These are phyloP conservation scores for Pseudocercospora pini-densiflorae DNA, from an alignment of 2,329 filamentous ascomycete genomes.

Conservation along the genomic window DNA sequence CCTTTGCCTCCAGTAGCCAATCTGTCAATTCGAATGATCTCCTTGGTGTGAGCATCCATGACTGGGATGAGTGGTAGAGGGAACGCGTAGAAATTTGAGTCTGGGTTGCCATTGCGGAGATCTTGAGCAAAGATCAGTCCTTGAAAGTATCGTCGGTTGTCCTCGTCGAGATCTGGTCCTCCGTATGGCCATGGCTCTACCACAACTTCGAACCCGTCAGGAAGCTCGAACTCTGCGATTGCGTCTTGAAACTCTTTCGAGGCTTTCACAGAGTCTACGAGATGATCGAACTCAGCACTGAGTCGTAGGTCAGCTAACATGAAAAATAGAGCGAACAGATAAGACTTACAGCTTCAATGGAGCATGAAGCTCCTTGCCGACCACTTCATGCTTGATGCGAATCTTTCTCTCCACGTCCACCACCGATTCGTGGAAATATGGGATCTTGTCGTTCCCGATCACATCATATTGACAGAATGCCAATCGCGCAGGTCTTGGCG, in stretches of 20 bases:
- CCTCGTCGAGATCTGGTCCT: conserved; percentile 36
- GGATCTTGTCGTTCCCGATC: conserved; percentile 54
- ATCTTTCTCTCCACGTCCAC: conserved; percentile 35
- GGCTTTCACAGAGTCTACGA: conserved; percentile 55
- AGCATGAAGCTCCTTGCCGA: conserved; percentile 37
- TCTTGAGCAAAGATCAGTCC: conserved; percentile 39
- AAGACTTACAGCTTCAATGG: conserved; percentile 35
- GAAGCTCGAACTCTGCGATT: conserved; percentile 36
- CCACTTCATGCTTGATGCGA: conserved; percentile 35
- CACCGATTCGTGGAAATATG: conserved; percentile 59
- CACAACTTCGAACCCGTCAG: conserved; percentile 37
- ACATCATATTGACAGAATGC: conserved; percentile 63
- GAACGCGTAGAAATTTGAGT: conserved; percentile 41
- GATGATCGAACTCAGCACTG: conserved; percentile 41
- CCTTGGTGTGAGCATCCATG: conserved; percentile 35
- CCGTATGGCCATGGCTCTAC: conserved; percentile 41
- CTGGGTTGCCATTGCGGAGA: conserved; percentile 49
- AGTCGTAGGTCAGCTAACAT: conserved; percentile 31
- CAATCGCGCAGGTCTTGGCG: conserved; percentile 45
- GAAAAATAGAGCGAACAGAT: background rate
- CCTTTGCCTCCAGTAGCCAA: conserved; percentile 39
- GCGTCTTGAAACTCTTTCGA: conserved; percentile 44
- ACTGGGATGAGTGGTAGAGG: conserved; percentile 40
- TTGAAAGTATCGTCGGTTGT: conserved; percentile 37
- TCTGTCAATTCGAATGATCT: conserved; percentile 39